Evolutionary conservation across 2,329 filamentous ascomycete species (phyloP), one percentile per base, ranked within the genome.

Genomic region (Furcasterigmium sp.): DNA sequence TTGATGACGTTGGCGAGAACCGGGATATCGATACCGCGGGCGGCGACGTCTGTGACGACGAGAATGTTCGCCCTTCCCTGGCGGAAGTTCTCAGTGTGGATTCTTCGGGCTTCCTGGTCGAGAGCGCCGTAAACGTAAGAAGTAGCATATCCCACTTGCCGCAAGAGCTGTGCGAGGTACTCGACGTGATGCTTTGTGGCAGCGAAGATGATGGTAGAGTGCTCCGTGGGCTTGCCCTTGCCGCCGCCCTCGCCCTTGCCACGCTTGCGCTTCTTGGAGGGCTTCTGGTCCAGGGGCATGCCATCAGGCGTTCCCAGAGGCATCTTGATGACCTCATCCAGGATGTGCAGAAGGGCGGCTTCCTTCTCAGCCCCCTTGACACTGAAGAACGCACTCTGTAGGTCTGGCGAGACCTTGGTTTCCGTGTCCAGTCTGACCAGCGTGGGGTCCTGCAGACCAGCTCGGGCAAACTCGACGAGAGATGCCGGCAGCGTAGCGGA

Each of bases 151-250:
- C 91, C 91, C 14, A 86, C 82, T 41, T 84, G 71, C 20, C 77
- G 76, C n/a, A 98, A 73, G n/a, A 98, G 67, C 35, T 80, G 78
- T 30, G 87, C 81, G 4, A 98, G 68, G 58, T 97, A 98, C 56
- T 98, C 94, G 41, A 98, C 93, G 58, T 96, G 90, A 65, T 98
- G 93, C 60, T 98, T 97, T 0, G 93, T 97, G 2, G 91, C 87
- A 1, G 88, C 82, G 57, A 98, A 98, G 4, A 98, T 73, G 53
- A 98, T 96, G 0, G 94, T 98, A 0, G 93, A 96, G 61, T 95
- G 84, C 46, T 87, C 78, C 1, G 90, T 93, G 2, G 90, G 89
- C 43, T 85, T 87, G 43, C 86, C 83, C 34, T 72, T 79, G 25
- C 69, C 67, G 28, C 75, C 74, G 3, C 73, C 65, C 10, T 69